These are phyloP conservation scores for Plectranthus barbatus DNA, from an alignment of 257 asterid species.

Conservation along the genomic window DNA sequence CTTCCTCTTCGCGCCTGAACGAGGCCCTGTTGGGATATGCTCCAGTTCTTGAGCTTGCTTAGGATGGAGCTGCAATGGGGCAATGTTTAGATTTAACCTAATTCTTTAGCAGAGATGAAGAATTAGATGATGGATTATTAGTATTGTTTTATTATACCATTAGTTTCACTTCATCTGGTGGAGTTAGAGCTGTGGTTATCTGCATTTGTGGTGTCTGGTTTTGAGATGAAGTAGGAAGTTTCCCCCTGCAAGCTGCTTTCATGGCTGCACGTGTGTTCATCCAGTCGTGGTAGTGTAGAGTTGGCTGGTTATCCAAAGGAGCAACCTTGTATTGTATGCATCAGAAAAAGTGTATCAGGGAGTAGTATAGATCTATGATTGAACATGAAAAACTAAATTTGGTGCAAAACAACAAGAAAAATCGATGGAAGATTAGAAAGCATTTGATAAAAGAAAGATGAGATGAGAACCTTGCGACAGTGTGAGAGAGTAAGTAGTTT, in stretches of 20 bases:
- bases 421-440: no score
- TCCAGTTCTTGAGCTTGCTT: neutral
- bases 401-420: no score
- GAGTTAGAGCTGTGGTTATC: no score
- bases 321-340: neutral
- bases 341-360: neutral
- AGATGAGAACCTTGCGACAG: constrained; percentile 9
- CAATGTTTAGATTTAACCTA: neutral
- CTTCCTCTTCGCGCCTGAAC: constrained; percentile 23
- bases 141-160: neutral
- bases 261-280: neutral
- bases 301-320: neutral
- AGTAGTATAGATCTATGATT: neutral
- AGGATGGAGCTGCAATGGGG: neutral
- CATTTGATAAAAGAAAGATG: neutral
- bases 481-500: constrained; percentile 21
- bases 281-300: neutral
- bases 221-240: neutral
- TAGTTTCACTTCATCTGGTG: neutral
- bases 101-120: neutral
- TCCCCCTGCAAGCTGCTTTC: neutral
- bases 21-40: neutral
- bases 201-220: no score
- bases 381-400: no score
- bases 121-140: neutral